A percentile compares a stretch with the other conserved stretches of the same genome.
phyloP scores from a whole-genome alignment of 2,329 filamentous ascomycete genomes.

The Cadophora luteo-olivacea region DNA sequence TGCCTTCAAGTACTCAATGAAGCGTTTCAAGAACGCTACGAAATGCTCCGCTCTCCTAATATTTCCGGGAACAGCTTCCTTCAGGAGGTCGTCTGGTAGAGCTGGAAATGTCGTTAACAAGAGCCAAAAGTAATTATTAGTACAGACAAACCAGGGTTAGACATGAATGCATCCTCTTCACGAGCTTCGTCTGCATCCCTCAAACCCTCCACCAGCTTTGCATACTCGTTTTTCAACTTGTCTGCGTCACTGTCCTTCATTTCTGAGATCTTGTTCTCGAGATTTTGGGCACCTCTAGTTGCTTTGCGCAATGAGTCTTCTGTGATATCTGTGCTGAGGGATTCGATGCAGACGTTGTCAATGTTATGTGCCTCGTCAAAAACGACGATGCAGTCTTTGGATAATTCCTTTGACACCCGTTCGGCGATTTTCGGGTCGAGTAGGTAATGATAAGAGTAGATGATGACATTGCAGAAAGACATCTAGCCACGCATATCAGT shows the following conservation, averaged over 20 bases:
- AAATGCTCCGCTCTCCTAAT: slow-evolving; percentile 97
- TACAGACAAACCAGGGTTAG: slow-evolving; percentile 68
- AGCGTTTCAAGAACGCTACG: slow-evolving; percentile 90
- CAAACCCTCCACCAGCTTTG: slow-evolving; percentile 91
- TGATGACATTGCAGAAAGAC: slow-evolving; percentile 99
- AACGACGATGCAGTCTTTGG: slow-evolving; percentile 97
- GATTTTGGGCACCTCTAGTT: slow-evolving; percentile 85
- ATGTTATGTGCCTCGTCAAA: slow-evolving; percentile 99
- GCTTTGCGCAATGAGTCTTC: slow-evolving; percentile 94
- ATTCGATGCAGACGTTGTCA: slow-evolving; percentile 99
- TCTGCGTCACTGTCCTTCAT: slow-evolving; percentile 97
- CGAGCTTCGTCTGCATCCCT: slow-evolving; percentile 87
- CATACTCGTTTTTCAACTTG: slow-evolving; percentile 93
- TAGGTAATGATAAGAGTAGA: slow-evolving; percentile 98
- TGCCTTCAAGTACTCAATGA: slow-evolving; percentile 93
- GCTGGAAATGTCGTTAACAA: slow-evolving; percentile 53
- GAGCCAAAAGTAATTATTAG: no score
- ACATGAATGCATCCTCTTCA: slow-evolving; percentile 95
- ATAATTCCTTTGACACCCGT: slow-evolving; percentile 80
- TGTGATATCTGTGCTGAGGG: slow-evolving; percentile 93
- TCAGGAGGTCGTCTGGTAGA: slow-evolving; percentile 89
- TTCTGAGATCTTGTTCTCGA: slow-evolving; percentile 89
- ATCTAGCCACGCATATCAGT: slow-evolving; percentile 61
- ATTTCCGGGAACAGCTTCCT: slow-evolving; percentile 95
- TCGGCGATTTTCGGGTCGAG: slow-evolving; percentile 98